A percentile compares a stretch with the other conserved stretches of the same genome.
Conservation (phyloP, 2,329 filamentous ascomycete species). For the Coniochaeta ligniaria region DNA sequence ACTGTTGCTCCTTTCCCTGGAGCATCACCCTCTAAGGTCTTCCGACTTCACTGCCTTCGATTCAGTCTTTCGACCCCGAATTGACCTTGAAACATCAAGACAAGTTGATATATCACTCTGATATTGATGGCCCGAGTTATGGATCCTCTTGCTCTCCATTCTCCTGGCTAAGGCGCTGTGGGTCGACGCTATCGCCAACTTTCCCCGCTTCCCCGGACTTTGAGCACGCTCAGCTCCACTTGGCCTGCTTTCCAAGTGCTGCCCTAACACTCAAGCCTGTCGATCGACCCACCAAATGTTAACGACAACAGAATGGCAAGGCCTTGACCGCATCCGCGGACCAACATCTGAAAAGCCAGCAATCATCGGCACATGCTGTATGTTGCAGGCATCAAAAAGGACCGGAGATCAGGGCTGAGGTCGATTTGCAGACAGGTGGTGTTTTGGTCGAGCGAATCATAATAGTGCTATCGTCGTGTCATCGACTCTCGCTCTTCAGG, state of each 20-base stretch:
- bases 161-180: background rate
- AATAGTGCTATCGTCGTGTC: background rate
- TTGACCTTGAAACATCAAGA: background rate
- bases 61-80: background rate
- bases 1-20: background rate
- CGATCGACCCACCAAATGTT: background rate
- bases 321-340: background rate
- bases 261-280: background rate
- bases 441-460: background rate
- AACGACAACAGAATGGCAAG: background rate
- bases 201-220: constrained; percentile 3
- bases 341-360: background rate
- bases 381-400: background rate
- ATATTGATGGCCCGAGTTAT: background rate
- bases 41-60: background rate
- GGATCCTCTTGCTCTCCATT: background rate
- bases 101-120: background rate
- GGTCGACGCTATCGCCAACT: constrained; percentile 3
- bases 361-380: background rate
- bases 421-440: background rate
- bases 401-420: background rate
- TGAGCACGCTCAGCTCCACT: background rate
- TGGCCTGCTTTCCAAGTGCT: background rate
- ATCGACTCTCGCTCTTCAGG: background rate
- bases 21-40: background rate